A percentile compares a stretch with the other conserved stretches of the same genome.
Evolutionary conservation across 768 basidiomycete genomes (phyloP).

Genomic region (Rhodotorula kratochvilovae): DNA sequence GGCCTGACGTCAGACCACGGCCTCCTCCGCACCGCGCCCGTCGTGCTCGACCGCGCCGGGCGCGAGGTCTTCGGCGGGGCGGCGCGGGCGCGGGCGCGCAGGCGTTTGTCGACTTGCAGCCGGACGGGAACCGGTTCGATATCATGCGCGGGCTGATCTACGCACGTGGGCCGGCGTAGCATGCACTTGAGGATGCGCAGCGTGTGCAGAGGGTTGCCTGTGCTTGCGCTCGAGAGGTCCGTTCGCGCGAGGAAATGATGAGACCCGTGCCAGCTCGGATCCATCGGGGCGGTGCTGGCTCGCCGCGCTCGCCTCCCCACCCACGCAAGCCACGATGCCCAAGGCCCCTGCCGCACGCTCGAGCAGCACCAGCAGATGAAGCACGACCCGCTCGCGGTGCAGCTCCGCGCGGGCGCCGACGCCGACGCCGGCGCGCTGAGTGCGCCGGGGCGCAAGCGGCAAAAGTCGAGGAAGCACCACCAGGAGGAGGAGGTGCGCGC

Average conservation of each 20-base stretch:
- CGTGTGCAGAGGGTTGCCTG: too few relatives aligned
- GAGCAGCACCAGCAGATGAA: neutral
- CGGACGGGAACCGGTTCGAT: constrained; percentile 96
- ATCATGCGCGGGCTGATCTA: constrained; percentile 54
- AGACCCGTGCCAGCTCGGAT: neutral
- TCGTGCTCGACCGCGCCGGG: constrained; percentile 46
- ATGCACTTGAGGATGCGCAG: too few relatives aligned
- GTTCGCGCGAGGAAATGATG: neutral
- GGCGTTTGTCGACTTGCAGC: constrained; percentile 79
- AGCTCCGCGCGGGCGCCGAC: constrained; percentile 71
- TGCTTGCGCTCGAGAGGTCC: too few relatives aligned
- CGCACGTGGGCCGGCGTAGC: neutral
- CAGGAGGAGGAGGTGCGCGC: constrained; percentile 56
- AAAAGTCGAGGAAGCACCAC: constrained; percentile 52
- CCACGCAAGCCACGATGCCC: constrained; percentile 7
- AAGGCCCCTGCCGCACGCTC: constrained; percentile 12
- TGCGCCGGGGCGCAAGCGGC: constrained; percentile 46
- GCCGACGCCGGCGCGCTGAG: constrained; percentile 33
- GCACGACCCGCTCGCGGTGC: constrained; percentile 81
- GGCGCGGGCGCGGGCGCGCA: neutral
- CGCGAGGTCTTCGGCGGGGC: constrained; percentile 42
- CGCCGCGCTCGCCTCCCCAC: neutral
- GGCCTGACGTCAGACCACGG: constrained; percentile 87
- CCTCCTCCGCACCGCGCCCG: constrained; percentile 71
- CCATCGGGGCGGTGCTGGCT: neutral